Evolutionary conservation across 2,329 filamentous ascomycete genomes (phyloP).

Genomic region (Teratosphaeria gauchensis): DNA sequence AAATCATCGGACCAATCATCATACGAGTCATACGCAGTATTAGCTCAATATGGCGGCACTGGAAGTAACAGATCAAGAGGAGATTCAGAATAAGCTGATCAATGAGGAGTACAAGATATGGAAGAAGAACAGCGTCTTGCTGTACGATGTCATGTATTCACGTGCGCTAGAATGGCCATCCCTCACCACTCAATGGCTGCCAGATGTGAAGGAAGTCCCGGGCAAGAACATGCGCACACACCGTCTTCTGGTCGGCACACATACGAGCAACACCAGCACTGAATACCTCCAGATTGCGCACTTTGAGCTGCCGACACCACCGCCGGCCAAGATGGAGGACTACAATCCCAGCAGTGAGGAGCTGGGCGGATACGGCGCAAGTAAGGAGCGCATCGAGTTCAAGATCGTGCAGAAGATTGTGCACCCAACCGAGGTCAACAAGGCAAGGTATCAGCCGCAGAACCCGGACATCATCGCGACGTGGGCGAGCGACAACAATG

Average conservation of each 20-base stretch:
- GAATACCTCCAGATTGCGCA: constrained; percentile 95
- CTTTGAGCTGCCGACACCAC: constrained; percentile 78
- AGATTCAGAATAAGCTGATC: constrained; percentile 71
- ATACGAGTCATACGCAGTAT: not conserved
- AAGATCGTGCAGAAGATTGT: constrained; percentile 92
- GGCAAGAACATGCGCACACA: constrained; percentile 83
- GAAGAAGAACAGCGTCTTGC: constrained; percentile 98
- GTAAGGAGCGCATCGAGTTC: constrained; percentile 72
- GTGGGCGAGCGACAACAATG: constrained; percentile 74
- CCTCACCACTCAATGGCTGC: constrained; percentile 95
- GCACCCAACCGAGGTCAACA: constrained; percentile 95
- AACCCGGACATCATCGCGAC: constrained; percentile 96
- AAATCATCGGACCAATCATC: no score
- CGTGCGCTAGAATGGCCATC: constrained; percentile 96
- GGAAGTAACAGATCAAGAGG: constrained; percentile 16
- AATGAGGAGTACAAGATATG: constrained; percentile 99
- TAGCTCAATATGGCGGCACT: not conserved
- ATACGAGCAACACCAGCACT: constrained; percentile 74
- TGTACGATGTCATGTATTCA: constrained; percentile 95
- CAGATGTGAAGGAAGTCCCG: constrained; percentile 76
- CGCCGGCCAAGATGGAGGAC: constrained; percentile 63
- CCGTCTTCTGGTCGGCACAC: constrained; percentile 84
- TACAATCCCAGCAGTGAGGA: constrained; percentile 90
- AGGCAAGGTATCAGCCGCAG: constrained; percentile 93
- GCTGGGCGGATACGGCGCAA: constrained; percentile 81